A percentile compares a stretch with the other conserved stretches of the same genome.
Conservation (phyloP, 2,329 filamentous ascomycete species). For the Colletotrichum brevisporum region DNA sequence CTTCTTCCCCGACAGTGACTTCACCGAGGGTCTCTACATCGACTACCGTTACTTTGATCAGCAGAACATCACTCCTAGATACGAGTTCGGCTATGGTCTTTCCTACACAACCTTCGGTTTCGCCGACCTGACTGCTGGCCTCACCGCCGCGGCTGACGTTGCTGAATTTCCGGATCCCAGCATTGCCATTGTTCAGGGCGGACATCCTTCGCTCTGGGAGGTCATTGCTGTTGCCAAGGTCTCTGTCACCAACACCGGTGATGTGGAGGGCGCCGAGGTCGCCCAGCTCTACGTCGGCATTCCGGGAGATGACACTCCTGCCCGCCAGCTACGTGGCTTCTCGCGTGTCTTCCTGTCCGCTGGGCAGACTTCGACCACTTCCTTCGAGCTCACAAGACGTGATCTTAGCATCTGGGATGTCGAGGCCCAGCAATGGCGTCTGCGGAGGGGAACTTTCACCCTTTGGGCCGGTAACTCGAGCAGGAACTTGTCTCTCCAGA, state of each 20-base stretch:
- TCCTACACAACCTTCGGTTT: slow-evolving; percentile 69
- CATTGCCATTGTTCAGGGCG: slow-evolving; percentile 58
- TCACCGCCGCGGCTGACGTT: slow-evolving; percentile 46
- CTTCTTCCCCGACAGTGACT: slow-evolving; percentile 64
- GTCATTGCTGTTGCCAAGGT: slow-evolving; percentile 56
- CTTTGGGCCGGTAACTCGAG: slow-evolving; percentile 65
- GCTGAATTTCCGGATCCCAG: slow-evolving; percentile 57
- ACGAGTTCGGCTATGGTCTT: slow-evolving; percentile 70
- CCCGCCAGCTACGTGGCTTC: slow-evolving; percentile 75
- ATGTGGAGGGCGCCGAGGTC: slow-evolving; percentile 60
- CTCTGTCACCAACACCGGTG: slow-evolving; percentile 59
- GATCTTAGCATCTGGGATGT: slow-evolving; percentile 79
- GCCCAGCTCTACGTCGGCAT: slow-evolving; percentile 64
- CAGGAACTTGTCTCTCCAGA: slow-evolving; percentile 58
- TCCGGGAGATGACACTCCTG: slow-evolving; percentile 58
- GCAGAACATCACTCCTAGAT: slow-evolving; percentile 62
- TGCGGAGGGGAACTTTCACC: slow-evolving; percentile 60
- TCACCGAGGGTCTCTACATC: slow-evolving; percentile 64
- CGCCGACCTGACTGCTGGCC: slow-evolving; percentile 56
- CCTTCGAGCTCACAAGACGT: slow-evolving; percentile 70
- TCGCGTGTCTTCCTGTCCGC: slow-evolving; percentile 43
- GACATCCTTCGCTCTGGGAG: slow-evolving; percentile 64
- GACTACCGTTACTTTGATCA: slow-evolving; percentile 71
- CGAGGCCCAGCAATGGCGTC: slow-evolving; percentile 71
- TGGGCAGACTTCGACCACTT: slow-evolving; percentile 53